Percentiles rank a stretch among this genome's conserved stretches.
Evolutionary conservation across 306 rosid species (phyloP).

Genomic region (Cucumis cinereus): DNA sequence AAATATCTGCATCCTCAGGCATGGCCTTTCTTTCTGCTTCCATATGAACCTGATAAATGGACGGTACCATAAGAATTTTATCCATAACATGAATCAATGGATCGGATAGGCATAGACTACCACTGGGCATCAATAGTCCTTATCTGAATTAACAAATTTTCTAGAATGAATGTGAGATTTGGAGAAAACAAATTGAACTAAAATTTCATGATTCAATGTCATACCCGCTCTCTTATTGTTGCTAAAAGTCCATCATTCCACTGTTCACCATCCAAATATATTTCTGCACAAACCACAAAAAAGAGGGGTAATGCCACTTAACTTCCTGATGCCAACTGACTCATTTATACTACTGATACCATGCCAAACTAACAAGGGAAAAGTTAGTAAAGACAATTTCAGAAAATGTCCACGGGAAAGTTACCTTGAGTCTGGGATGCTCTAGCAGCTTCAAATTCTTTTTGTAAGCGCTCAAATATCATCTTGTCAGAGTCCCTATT

Average conservation of each 20-base stretch:
- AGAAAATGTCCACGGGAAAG: background rate
- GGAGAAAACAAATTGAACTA: background rate
- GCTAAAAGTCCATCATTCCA: conserved; percentile 96
- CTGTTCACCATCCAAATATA: conserved; percentile 53
- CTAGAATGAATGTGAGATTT: background rate
- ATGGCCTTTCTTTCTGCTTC: conserved; percentile 76
- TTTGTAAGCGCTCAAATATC: conserved; percentile 61
- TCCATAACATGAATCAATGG: conserved; percentile 6
- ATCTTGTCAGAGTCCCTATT: conserved; percentile 87
- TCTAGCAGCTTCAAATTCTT: conserved; percentile 75
- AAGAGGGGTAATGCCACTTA: background rate
- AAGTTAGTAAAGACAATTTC: background rate
- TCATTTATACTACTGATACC: background rate
- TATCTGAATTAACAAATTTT: background rate
- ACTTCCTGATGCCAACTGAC: background rate
- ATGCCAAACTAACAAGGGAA: background rate
- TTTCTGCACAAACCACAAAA: conserved; percentile 27
- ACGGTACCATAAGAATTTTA: conserved; percentile 2
- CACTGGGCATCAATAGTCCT: background rate
- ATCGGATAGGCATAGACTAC: conserved; percentile 9
- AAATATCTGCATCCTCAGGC: conserved; percentile 43
- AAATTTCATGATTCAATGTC: conserved; percentile 11
- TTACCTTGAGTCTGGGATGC: conserved; percentile 82
- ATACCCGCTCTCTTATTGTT: conserved; percentile 85
- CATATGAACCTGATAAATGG: conserved; percentile 71